These are phyloP conservation scores for Globisporangium irregulare DNA, from an alignment of 352 stramenopile species.

Conservation along the genomic window DNA sequence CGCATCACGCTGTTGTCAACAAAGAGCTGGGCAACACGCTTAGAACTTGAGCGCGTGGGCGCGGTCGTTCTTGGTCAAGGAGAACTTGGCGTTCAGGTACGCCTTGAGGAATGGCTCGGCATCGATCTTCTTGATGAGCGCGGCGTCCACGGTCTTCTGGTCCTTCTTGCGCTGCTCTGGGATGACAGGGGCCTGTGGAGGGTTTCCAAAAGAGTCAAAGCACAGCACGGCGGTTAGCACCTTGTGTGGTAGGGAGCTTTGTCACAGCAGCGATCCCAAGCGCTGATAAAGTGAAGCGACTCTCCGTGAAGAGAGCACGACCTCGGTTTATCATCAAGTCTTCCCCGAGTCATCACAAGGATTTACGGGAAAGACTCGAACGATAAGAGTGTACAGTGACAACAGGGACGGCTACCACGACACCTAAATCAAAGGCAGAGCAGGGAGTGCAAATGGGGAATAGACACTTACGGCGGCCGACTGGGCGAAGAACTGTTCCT, in stretches of 20 bases:
- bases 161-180: conserved; percentile 97
- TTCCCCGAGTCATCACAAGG: conserved; percentile 12
- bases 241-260: conserved; percentile 70
- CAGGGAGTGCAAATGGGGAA: neutral
- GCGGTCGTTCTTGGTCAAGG: conserved; percentile 96
- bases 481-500: conserved; percentile 98
- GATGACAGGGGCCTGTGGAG: conserved; percentile 86
- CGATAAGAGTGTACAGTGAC: conserved; percentile 18
- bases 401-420: conserved; percentile 9
- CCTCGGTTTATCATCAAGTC: conserved; percentile 9
- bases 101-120: conserved; percentile 94
- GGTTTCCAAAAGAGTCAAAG: conserved; percentile 1
- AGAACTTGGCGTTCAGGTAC: conserved; percentile 99
- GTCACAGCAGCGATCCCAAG: conserved; percentile 89
- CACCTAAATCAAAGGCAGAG: neutral
- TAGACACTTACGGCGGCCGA: conserved; percentile 64
- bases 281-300: conserved; percentile 50
- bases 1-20: conserved; percentile 18
- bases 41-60: conserved; percentile 99
- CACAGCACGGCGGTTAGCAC: conserved; percentile 33
- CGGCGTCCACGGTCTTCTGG: conserved; percentile 97
- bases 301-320: conserved; percentile 10
- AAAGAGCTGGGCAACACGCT: conserved; percentile 26
- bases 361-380: neutral
- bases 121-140: conserved; percentile 83